Evolutionary conservation across 139 green algal genomes (phyloP).

Genomic region (Micractinium conductrix): DNA sequence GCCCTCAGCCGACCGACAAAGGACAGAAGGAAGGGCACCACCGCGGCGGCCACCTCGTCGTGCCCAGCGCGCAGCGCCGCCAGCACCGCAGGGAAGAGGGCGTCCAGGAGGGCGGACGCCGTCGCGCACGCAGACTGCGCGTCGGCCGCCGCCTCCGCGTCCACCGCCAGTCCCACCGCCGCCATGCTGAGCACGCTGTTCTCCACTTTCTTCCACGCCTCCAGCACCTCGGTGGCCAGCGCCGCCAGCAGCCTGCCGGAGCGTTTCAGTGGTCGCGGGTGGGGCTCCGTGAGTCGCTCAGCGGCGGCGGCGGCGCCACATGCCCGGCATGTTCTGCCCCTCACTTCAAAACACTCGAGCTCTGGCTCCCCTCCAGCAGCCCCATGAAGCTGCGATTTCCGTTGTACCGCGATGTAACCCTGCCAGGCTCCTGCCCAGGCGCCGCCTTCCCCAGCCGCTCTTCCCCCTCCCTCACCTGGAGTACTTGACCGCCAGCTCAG

Average conservation of each 20-base stretch:
- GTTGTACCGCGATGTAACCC: too few relatives aligned
- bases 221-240: constrained; percentile 84
- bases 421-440: too few relatives aligned
- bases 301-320: too few relatives aligned
- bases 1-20: constrained; percentile 74
- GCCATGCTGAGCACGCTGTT: constrained; percentile 80
- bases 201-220: constrained; percentile 86
- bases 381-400: too few relatives aligned
- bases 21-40: constrained; percentile 79
- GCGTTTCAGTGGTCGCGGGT: background rate
- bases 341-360: too few relatives aligned
- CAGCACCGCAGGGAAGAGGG: constrained; percentile 63
- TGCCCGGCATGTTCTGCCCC: too few relatives aligned
- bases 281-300: constrained; percentile 13
- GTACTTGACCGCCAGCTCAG: constrained; percentile 72
- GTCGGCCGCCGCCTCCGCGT: constrained; percentile 67
- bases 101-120: constrained; percentile 51
- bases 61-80: constrained; percentile 36
- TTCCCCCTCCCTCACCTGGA: constrained; percentile 35
- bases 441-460: background rate
- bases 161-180: constrained; percentile 73
- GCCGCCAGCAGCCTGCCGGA: constrained; percentile 66
- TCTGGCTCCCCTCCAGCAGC: too few relatives aligned
- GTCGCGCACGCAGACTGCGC: constrained; percentile 45
- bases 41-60: constrained; percentile 71